Conservation (phyloP, 148 eudicot genomes). For the Persicaria maculosa region DNA sequence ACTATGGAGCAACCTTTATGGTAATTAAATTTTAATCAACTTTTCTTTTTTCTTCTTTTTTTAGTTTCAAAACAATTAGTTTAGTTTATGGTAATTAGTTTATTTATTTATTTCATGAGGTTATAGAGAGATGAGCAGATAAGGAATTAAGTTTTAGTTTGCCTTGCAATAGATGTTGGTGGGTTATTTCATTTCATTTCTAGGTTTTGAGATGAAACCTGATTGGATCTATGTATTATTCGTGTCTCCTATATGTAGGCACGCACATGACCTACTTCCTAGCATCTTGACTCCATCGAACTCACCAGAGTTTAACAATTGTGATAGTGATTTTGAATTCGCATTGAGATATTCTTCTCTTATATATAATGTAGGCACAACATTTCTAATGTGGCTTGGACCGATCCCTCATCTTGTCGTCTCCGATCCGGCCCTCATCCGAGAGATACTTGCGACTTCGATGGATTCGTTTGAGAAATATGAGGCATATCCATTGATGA, state of each 20-base stretch:
- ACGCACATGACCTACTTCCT: no score
- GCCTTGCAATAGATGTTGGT: no score
- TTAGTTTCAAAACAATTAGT: neutral
- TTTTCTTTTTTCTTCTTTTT: neutral
- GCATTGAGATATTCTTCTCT: neutral
- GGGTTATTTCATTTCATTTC: no score
- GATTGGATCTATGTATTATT: no score
- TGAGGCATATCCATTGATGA: conserved; percentile 53
- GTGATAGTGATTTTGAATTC: neutral
- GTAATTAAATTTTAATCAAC: conserved; percentile 23
- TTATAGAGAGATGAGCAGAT: no score
- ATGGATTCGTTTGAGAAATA: conserved; percentile 50
- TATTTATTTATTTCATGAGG: no score
- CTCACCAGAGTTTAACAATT: no score
- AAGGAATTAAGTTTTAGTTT: no score
- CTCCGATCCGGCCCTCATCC: conserved; percentile 47
- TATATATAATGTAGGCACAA: conserved; percentile 30
- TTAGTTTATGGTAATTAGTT: no score
- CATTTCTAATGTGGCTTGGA: conserved; percentile 66
- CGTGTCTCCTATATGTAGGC: no score
- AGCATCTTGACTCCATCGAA: no score
- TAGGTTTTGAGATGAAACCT: no score
- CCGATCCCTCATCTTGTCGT: conserved; percentile 50
- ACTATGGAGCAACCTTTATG: conserved; percentile 87
- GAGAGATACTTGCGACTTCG: conserved; percentile 43